phyloP scores from a whole-genome alignment of 306 rosid species.

The Inga leiocalycina region DNA sequence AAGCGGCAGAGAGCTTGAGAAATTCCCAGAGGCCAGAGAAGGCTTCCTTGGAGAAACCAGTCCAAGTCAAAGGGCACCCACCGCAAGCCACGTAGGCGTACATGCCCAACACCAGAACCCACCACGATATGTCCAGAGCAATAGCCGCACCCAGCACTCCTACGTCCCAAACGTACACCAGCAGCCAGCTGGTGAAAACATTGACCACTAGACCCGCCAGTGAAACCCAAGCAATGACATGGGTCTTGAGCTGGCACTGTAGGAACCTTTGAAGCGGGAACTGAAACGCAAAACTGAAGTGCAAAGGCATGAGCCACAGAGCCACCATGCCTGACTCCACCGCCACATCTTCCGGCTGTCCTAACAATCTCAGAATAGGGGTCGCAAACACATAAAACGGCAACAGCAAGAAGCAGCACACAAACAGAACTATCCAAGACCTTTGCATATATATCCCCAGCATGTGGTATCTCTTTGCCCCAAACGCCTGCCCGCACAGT shows the following conservation, averaged over 20 bases:
- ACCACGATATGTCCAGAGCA: constrained; percentile 12
- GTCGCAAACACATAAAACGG: constrained; percentile 39
- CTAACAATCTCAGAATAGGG: constrained; percentile 40
- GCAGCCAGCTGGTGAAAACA: not conserved
- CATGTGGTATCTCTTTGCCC: constrained; percentile 43
- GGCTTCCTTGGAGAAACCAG: constrained; percentile 10
- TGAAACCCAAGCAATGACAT: not conserved
- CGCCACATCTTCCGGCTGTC: constrained; percentile 42
- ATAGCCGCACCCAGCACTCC: constrained; percentile 20
- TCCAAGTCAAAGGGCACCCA: constrained; percentile 18
- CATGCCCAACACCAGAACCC: constrained; percentile 12
- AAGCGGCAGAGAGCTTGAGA: constrained; percentile 22
- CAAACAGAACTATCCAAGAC: constrained; percentile 45
- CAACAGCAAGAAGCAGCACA: constrained; percentile 25
- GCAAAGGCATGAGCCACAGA: constrained; percentile 39
- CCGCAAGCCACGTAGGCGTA: constrained; percentile 4
- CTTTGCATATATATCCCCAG: constrained; percentile 45
- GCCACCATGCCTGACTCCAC: constrained; percentile 40
- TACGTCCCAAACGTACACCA: not conserved
- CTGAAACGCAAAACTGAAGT: constrained; percentile 40
- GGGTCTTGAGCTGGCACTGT: constrained; percentile 47
- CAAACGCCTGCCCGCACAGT: constrained; percentile 51
- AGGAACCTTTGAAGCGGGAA: constrained; percentile 43
- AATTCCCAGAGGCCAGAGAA: constrained; percentile 12
- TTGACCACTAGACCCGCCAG: not conserved